Base-by-base conservation (phyloP, 176 grass and related monocot species). In the Triticum monococcum region DNA sequence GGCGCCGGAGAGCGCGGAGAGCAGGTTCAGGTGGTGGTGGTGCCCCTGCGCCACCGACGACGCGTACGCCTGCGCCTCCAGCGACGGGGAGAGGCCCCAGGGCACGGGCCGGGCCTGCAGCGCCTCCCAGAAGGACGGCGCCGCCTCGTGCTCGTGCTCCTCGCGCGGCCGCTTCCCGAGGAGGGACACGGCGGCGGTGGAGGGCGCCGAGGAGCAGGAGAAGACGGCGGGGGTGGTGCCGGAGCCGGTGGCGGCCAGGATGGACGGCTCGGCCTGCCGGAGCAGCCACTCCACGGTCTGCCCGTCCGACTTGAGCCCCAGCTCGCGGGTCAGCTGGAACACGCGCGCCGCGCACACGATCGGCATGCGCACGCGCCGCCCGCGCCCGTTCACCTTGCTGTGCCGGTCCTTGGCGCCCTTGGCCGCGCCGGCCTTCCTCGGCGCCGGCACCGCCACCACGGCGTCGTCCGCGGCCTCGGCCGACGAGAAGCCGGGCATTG, bases 241-340 rank as follows among this genome's bases (percentile, higher is more conserved):
- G 28, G 93, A 89, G 8, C 95, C 95, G 23, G 95, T 98, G 65
- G 95, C 93, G 4, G 95, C 95, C 68, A 98, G 83, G 85, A 98
- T 98, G 72, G 95, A 95, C 11, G 95, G 95, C 87, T 98, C 95
- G 26, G 93, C 93, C 88, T 98, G 95, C 10, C 89, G 95, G 61
- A 98, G 89, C 56, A 98, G 87, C 95, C 95, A 98, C 86, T 98
- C 95, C 54, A 98, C 85, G 71, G 95, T 98, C 84, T 98, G 95
- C 3, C 95, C 95, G 43, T 98, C 95, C 4, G 95, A 98, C 84
- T 98, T 98, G 87, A 93, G 93, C 35, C 95, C 95, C 69, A 98
- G 89, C 88, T 98, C 95, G 59, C 95, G 91, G 52, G 93, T 98
- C 25, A 98, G 86, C 86, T 98, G 95, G 91, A 98, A 98, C 70